phyloP scores from a whole-genome alignment of 352 stramenopile genomes.

The Pythium vanterpoolii region DNA sequence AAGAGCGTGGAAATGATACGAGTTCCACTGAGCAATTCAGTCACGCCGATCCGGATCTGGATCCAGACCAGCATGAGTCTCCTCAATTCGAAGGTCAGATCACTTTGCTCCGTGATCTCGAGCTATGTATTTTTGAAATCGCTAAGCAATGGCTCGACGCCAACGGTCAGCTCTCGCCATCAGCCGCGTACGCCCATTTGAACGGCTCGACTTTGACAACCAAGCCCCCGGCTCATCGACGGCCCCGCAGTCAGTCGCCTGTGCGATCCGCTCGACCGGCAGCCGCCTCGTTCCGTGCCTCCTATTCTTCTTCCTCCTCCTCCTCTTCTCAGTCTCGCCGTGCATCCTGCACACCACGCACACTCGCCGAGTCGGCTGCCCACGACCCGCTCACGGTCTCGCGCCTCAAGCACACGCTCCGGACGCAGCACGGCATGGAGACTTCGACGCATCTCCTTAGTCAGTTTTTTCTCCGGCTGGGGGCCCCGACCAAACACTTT shows the following conservation, averaged over 20 bases:
- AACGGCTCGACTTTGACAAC: not conserved
- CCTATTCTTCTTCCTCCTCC: not conserved
- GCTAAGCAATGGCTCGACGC: constrained; percentile 6
- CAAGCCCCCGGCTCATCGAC: not conserved
- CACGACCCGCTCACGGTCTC: constrained; percentile 36
- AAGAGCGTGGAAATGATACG: constrained; percentile 2
- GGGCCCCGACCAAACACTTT: constrained; percentile 37
- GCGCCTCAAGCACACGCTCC: constrained; percentile 34
- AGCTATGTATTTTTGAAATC: constrained; percentile 13
- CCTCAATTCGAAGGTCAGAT: constrained; percentile 1
- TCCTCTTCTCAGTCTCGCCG: not conserved
- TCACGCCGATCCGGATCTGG: too few species aligned
- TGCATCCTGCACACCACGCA: constrained; percentile 7
- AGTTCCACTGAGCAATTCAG: constrained; percentile 2
- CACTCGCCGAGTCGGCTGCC: not conserved
- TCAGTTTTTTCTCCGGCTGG: constrained; percentile 56
- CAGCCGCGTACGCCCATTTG: constrained; percentile 11
- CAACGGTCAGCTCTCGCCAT: constrained; percentile 10
- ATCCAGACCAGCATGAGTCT: too few species aligned
- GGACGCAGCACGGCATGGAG: constrained; percentile 27
- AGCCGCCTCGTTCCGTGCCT: not conserved
- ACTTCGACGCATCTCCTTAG: constrained; percentile 40
- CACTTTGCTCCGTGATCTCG: constrained; percentile 6
- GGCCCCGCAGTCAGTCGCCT: constrained; percentile 17
- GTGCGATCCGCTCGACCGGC: not conserved